Conservation (phyloP, 2,329 filamentous ascomycete species). For the Colletotrichum eremochloae region DNA sequence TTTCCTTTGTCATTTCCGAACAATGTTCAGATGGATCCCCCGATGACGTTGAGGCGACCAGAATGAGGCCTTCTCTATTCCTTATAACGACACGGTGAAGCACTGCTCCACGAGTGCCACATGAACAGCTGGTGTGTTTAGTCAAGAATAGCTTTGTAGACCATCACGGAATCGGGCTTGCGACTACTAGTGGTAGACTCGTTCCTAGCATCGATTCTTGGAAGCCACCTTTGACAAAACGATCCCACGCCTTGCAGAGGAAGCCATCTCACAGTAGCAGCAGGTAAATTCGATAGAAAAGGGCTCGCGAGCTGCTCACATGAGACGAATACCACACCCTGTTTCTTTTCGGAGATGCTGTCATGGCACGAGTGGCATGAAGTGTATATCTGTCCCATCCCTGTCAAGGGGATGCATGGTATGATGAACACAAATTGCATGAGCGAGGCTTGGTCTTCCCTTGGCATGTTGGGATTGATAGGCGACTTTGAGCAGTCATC, state of each 20-base stretch:
- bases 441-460: too few relatives aligned
- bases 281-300: neutral
- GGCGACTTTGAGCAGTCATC: too few relatives aligned
- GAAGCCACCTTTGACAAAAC: neutral
- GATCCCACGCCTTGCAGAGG: neutral
- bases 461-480: too few relatives aligned
- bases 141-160: too few relatives aligned
- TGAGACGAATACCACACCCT: neutral
- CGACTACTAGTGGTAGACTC: too few relatives aligned
- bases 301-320: neutral
- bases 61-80: neutral
- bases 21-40: neutral
- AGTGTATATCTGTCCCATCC: too few relatives aligned
- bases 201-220: neutral
- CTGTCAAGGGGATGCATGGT: too few relatives aligned
- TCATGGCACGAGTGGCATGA: neutral
- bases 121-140: too few relatives aligned
- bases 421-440: too few relatives aligned
- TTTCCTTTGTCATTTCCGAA: slow-evolving; percentile 6
- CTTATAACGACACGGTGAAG: neutral
- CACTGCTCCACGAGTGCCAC: neutral
- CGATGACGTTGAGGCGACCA: neutral
- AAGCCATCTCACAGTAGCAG: neutral
- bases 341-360: neutral
- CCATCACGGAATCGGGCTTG: too few relatives aligned